Percentiles rank a stretch among this genome's conserved stretches.
Conservation (phyloP, 2,329 filamentous ascomycete genomes). For the Hypoxylon sp. region DNA sequence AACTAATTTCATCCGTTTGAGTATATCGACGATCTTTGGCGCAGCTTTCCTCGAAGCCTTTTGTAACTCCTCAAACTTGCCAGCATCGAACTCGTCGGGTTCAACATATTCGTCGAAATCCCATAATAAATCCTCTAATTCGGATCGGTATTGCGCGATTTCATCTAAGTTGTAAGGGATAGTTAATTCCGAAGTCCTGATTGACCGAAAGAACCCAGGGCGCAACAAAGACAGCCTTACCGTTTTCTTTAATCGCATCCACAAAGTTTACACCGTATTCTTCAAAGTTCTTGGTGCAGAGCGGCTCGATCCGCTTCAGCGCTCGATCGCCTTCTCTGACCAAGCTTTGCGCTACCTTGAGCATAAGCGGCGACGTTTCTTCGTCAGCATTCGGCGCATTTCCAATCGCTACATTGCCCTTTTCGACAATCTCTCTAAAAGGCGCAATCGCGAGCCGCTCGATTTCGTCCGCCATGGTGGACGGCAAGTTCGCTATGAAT, state of each 20-base stretch:
- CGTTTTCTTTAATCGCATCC: conserved; percentile 67
- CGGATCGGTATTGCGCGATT: conserved; percentile 63
- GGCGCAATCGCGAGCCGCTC: conserved; percentile 64
- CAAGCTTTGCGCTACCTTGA: conserved; percentile 64
- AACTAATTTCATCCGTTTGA: conserved; percentile 69
- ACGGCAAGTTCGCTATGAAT: conserved; percentile 12
- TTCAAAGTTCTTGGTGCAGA: conserved; percentile 64
- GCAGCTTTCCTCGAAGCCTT: conserved; percentile 64
- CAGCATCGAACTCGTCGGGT: conserved; percentile 64
- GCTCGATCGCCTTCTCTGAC: conserved; percentile 65
- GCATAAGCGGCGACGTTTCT: conserved; percentile 60
- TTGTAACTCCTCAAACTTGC: conserved; percentile 65
- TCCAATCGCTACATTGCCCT: conserved; percentile 62
- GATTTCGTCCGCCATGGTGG: conserved; percentile 54
- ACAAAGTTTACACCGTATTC: conserved; percentile 67
- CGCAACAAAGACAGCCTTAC: conserved; percentile 55
- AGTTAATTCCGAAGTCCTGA: conserved; percentile 32
- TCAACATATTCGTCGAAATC: conserved; percentile 71
- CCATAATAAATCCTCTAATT: conserved; percentile 67
- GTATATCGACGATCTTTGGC: conserved; percentile 64
- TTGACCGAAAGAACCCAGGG: conserved; percentile 17
- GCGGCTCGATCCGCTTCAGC: conserved; percentile 65
- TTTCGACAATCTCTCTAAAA: conserved; percentile 68
- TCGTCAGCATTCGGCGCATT: conserved; percentile 61
- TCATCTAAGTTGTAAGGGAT: conserved; percentile 58